Conservation (phyloP, 2,329 filamentous ascomycete species). For the Neoascochyta sp. region DNA sequence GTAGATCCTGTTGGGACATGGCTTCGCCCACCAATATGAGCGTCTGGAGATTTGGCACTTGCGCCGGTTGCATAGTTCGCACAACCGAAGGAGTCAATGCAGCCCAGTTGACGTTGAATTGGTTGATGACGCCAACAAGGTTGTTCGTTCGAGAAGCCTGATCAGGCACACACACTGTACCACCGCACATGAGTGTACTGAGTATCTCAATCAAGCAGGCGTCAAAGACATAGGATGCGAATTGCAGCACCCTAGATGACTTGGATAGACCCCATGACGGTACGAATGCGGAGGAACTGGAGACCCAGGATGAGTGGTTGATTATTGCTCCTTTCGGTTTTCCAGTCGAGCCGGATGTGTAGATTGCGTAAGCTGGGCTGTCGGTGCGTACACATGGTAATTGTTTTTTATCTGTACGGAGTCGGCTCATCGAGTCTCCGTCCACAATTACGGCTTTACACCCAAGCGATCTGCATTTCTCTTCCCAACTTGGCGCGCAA, state of each 20-base stretch:
- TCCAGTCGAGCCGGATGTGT: conserved; percentile 42
- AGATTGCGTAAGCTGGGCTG: conserved; percentile 61
- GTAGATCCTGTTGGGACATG: no score
- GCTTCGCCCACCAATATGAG: no score
- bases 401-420: no score
- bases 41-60: no score
- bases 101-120: conserved; percentile 42
- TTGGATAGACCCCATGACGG: neutral
- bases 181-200: conserved; percentile 46
- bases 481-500: no score
- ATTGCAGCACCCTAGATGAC: conserved; percentile 17
- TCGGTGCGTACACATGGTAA: no score
- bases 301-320: conserved; percentile 7
- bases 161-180: conserved; percentile 50
- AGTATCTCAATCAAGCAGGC: conserved; percentile 51
- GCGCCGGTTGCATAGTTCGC: conserved; percentile 36
- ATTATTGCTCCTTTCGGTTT: conserved; percentile 59
- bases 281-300: no score
- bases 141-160: conserved; percentile 41
- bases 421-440: no score
- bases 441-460: no score
- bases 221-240: conserved; percentile 49
- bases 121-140: neutral
- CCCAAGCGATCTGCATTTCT: no score
- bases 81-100: conserved; percentile 11